phyloP scores from a whole-genome alignment of 2,329 filamentous ascomycete genomes.

The Hymenoscyphus fraxineus region DNA sequence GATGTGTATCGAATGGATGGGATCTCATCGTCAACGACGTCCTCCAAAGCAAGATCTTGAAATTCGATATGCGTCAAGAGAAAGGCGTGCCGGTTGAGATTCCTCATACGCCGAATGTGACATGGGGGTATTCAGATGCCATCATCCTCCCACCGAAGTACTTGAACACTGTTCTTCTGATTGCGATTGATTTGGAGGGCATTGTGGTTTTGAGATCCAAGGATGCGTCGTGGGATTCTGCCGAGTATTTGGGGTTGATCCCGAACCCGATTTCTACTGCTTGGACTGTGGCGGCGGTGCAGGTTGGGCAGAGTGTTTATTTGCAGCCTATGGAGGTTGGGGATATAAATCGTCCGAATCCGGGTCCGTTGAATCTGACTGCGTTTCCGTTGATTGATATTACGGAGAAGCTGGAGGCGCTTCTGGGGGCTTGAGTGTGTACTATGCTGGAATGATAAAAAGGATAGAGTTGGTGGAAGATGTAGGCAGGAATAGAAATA shows the following conservation, averaged over 20 bases:
- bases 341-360: not conserved
- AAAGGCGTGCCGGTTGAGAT: not conserved
- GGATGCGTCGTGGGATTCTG: not conserved
- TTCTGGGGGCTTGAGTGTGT: not conserved
- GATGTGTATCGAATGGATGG: not conserved
- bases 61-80: not conserved
- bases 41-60: not conserved
- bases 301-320: conserved; percentile 1
- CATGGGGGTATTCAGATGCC: not conserved
- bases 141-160: not conserved
- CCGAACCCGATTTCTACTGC: not conserved
- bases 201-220: not conserved
- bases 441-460: not conserved
- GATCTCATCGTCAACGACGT: not conserved
- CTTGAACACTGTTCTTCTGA: not conserved
- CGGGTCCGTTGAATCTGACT: not conserved
- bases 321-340: not conserved
- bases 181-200: not conserved
- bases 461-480: not conserved
- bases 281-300: not conserved
- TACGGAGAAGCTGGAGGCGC: not conserved
- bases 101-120: not conserved
- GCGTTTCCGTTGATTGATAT: not conserved
- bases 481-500: not conserved
- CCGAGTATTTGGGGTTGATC: not conserved